These are phyloP conservation scores for Odonthalia washingtoniensis DNA, from an alignment of 31 red algal genomes.

Conservation along the genomic window DNA sequence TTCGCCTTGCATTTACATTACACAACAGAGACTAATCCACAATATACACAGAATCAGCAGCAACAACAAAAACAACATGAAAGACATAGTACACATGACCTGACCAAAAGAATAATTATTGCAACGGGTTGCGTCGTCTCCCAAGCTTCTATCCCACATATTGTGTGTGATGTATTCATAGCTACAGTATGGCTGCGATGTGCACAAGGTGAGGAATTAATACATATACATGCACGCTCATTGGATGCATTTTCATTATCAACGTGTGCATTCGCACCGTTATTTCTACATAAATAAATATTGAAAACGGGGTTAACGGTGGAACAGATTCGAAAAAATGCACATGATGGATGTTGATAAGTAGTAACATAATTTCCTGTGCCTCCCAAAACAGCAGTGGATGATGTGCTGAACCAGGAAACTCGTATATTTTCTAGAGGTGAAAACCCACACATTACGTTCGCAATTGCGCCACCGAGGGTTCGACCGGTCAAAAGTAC, in stretches of 20 bases:
- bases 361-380: constrained; percentile 54
- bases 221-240: constrained; percentile 74
- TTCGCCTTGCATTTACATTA: constrained; percentile 45
- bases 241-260: constrained; percentile 88
- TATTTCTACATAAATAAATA: constrained; percentile 80
- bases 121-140: constrained; percentile 52
- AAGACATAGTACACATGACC: constrained; percentile 77
- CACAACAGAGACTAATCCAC: background rate
- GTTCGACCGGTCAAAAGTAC: constrained; percentile 82
- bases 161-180: no score
- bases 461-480: constrained; percentile 31
- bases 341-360: constrained; percentile 60
- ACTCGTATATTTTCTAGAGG: constrained; percentile 55
- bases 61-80: no score
- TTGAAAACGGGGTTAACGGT: constrained; percentile 61
- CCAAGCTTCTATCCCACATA: constrained; percentile 87
- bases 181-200: constrained; percentile 81
- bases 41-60: background rate
- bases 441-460: constrained; percentile 21
- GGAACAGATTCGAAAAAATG: constrained; percentile 53
- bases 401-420: constrained; percentile 45
- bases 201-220: no score
- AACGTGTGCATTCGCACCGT: constrained; percentile 64
- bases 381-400: no score
- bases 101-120: constrained; percentile 66